Percentiles rank a stretch among this genome's conserved stretches.
Conservation (phyloP, 2,329 filamentous ascomycete genomes). For the Akanthomyces muscarius region DNA sequence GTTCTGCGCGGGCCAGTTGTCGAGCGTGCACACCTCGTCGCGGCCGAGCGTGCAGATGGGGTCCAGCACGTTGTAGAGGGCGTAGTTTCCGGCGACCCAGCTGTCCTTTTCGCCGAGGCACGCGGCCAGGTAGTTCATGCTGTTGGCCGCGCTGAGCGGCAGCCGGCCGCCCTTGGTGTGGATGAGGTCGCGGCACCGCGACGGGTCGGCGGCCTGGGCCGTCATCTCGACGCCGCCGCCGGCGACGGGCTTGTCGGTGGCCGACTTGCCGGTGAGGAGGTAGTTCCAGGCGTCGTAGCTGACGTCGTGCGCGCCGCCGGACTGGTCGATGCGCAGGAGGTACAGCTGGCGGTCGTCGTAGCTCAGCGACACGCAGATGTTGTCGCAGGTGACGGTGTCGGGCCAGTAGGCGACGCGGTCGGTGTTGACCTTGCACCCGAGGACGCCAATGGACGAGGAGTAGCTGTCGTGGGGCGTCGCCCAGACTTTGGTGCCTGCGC, state of each 20-base stretch:
- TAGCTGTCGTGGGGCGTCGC: conserved; percentile 47
- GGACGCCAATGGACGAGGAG: conserved; percentile 46
- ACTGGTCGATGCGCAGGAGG: conserved; percentile 26
- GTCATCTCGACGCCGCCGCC: conserved; percentile 48
- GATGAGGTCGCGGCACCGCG: conserved; percentile 46
- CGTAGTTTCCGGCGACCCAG: conserved; percentile 47
- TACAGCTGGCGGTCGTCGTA: conserved; percentile 23
- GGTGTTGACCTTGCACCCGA: conserved; percentile 50
- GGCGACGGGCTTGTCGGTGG: conserved; percentile 40
- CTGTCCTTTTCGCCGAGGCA: conserved; percentile 37
- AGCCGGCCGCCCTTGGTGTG: conserved; percentile 37
- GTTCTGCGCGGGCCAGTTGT: conserved; percentile 38
- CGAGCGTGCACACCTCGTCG: conserved; percentile 44
- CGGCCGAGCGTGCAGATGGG: conserved; percentile 42
- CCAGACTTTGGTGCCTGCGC: conserved; percentile 20
- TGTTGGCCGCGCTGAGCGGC: conserved; percentile 46
- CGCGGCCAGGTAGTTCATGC: conserved; percentile 48
- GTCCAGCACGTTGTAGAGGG: conserved; percentile 50
- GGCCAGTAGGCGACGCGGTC: conserved; percentile 53
- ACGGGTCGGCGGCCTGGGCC: conserved; percentile 40
- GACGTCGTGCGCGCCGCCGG: conserved; percentile 44
- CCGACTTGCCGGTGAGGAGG: conserved; percentile 43
- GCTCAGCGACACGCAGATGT: conserved; percentile 37
- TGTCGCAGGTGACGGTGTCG: conserved; percentile 40
- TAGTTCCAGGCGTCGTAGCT: conserved; percentile 52